Evolutionary conservation across 345 rosid genomes (phyloP).

Genomic region (Aegle marmelos): DNA sequence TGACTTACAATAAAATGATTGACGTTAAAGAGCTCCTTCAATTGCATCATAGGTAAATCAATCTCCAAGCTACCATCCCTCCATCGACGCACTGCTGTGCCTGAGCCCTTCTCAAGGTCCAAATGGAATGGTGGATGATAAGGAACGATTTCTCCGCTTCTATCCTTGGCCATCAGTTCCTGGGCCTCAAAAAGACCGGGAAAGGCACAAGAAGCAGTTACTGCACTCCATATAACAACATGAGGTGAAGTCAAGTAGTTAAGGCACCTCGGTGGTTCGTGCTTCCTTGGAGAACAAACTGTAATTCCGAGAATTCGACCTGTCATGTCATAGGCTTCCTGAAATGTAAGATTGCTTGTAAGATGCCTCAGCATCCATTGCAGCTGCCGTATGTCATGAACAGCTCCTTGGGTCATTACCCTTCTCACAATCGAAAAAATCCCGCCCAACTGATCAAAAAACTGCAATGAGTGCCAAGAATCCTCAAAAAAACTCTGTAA

Average conservation of each 20-base stretch:
- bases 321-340: constrained; percentile 96
- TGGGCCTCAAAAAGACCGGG: constrained; percentile 99
- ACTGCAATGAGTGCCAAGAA: constrained; percentile 71
- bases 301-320: constrained; percentile 94
- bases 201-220: constrained; percentile 96
- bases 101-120: constrained; percentile 72
- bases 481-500: constrained; percentile 89
- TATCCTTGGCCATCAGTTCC: constrained; percentile 95
- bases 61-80: constrained; percentile 99
- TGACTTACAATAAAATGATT: constrained; percentile 97
- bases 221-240: constrained; percentile 99
- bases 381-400: constrained; percentile 86
- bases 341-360: constrained; percentile 94
- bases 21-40: constrained; percentile 94
- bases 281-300: constrained; percentile 96
- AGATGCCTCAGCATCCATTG: constrained; percentile 88
- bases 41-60: constrained; percentile 96
- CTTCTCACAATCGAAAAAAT: constrained; percentile 79
- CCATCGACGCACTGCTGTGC: constrained; percentile 73
- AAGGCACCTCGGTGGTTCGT: constrained; percentile 98
- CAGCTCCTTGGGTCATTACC: constrained; percentile 82
- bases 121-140: constrained; percentile 94
- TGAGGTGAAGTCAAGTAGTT: constrained; percentile 98
- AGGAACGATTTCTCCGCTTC: constrained; percentile 92
- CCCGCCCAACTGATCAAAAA: constrained; percentile 93